These are phyloP conservation scores for Leptosphaerulina australis DNA, from an alignment of 2,329 filamentous ascomycete species.

Conservation along the genomic window DNA sequence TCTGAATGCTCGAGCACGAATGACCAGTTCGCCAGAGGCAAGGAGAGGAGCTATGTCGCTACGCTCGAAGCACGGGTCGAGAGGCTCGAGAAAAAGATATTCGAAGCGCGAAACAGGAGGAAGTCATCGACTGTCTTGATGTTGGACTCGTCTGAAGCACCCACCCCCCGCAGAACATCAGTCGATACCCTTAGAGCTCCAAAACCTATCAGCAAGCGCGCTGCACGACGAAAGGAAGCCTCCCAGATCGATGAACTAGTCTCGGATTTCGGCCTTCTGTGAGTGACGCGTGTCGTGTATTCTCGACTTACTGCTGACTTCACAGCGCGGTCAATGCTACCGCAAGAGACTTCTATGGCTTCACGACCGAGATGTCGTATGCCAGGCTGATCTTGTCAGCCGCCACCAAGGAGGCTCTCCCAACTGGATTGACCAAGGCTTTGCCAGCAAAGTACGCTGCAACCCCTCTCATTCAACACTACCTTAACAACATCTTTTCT, in stretches of 20 bases:
- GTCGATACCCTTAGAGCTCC: constrained; percentile 42
- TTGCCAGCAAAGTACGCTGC: constrained; percentile 75
- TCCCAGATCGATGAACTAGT: constrained; percentile 90
- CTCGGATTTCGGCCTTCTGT: constrained; percentile 92
- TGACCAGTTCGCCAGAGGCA: constrained; percentile 93
- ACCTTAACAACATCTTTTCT: constrained; percentile 80
- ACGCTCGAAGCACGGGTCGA: constrained; percentile 92
- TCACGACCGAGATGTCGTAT: constrained; percentile 89
- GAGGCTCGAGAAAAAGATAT: constrained; percentile 78
- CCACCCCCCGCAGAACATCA: constrained; percentile 58
- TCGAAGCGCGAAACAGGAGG: constrained; percentile 67
- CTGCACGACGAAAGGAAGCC: constrained; percentile 68
- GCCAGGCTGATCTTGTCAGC: constrained; percentile 86
- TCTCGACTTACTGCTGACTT: constrained; percentile 15
- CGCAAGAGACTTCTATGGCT: constrained; percentile 89
- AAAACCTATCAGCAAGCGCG: constrained; percentile 46
- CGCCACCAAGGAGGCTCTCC: constrained; percentile 73
- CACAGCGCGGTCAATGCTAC: constrained; percentile 88
- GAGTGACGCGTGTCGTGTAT: constrained; percentile 43
- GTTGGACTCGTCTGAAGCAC: constrained; percentile 61
- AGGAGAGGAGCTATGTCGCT: constrained; percentile 95
- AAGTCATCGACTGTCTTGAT: constrained; percentile 75
- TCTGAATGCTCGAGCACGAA: constrained; percentile 91
- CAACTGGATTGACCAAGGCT: constrained; percentile 62
- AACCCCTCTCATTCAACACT: constrained; percentile 76